A percentile compares a stretch with the other conserved stretches of the same genome.
These are phyloP conservation scores for Paradendryphiella salina DNA, from an alignment of 2,329 filamentous ascomycete species.

Conservation along the genomic window DNA sequence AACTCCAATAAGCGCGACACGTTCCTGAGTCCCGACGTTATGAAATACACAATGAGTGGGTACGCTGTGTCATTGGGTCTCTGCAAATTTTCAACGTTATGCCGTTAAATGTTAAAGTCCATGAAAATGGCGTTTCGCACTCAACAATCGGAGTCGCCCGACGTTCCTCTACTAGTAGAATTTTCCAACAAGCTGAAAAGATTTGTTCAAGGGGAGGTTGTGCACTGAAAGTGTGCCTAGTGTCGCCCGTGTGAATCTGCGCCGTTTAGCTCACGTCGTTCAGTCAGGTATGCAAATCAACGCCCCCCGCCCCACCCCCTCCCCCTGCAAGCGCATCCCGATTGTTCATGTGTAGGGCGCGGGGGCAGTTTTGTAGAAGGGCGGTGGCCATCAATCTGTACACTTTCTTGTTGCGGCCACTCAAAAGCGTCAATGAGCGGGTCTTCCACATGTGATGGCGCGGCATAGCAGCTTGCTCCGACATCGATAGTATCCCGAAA, in stretches of 20 bases:
- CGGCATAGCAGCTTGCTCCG: neutral
- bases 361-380: conserved; percentile 14
- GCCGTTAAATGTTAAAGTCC: conserved; percentile 28
- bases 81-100: conserved; percentile 31
- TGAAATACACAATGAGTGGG: conserved; percentile 28
- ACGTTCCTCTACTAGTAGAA: conserved; percentile 13
- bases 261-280: neutral
- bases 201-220: neutral
- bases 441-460: too few relatives aligned
- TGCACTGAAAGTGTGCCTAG: too few relatives aligned
- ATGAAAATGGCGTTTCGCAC: conserved; percentile 14
- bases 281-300: conserved; percentile 7
- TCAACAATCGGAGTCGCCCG: conserved; percentile 20
- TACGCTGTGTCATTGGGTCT: conserved; percentile 24
- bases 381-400: conserved; percentile 23
- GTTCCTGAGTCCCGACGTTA: conserved; percentile 7
- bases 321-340: neutral
- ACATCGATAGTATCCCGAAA: neutral
- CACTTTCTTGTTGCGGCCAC: conserved; percentile 14
- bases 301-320: too few relatives aligned
- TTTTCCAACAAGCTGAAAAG: conserved; percentile 5
- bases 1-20: neutral
- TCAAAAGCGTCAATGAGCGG: conserved; percentile 2
- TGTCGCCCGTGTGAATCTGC: too few relatives aligned
- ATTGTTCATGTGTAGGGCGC: conserved; percentile 19